These are phyloP conservation scores for Backusella tuberculispora DNA, from an alignment of 192 early-diverging fungal genomes.

Conservation along the genomic window DNA sequence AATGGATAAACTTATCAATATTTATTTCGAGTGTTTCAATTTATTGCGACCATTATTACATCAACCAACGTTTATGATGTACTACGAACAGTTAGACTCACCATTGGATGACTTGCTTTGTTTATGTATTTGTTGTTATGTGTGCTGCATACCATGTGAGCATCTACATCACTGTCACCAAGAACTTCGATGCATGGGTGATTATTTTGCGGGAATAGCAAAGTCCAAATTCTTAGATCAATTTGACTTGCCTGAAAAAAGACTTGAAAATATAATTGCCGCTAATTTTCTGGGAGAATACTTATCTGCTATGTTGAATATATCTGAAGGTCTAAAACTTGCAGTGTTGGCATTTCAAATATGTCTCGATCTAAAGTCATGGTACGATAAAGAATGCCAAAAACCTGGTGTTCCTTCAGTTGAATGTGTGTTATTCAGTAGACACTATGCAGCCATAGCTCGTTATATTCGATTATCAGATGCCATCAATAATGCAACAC, in stretches of 20 bases:
- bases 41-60: not conserved
- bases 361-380: not conserved
- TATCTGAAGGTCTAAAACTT: not conserved
- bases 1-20: not conserved
- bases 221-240: conserved; percentile 2
- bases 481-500: not conserved
- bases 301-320: not conserved
- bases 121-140: not conserved
- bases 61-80: not conserved
- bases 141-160: not conserved
- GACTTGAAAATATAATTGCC: conserved; percentile 1
- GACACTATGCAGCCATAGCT: not conserved
- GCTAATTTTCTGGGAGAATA: not conserved
- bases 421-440: not conserved
- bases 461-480: not conserved
- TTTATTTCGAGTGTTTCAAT: not conserved
- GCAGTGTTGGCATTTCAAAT: not conserved
- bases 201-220: conserved; percentile 1
- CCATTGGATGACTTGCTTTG: not conserved
- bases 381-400: not conserved
- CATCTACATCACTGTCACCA: not conserved
- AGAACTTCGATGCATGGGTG: not conserved
- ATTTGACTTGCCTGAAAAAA: not conserved
- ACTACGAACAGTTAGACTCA: not conserved
- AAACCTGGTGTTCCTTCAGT: not conserved